Evolutionary conservation across 441 rosid species (phyloP), one percentile per base, ranked within the genome.

Genomic region (Gossypium davidsonii): DNA sequence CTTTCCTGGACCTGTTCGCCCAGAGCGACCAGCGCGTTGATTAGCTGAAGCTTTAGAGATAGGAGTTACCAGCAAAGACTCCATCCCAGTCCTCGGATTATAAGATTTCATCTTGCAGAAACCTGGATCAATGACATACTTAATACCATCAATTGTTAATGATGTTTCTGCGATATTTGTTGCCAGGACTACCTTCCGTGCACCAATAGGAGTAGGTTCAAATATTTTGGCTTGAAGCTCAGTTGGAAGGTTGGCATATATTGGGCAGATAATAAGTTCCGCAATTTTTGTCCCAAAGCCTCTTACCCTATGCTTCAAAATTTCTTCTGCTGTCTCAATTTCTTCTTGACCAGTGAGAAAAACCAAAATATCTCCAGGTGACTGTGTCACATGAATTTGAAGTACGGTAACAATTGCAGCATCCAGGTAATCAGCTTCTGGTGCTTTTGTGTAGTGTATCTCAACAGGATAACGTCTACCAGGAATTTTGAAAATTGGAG

Each of bases 21-120:
- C 99, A 66, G 98, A 91, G 0, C 97, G 91, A 63, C 99, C 97
- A 62, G 97, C 94, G 48, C 98, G 92, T 79, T 96, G 99, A 79
- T 80, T 87, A n/a, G 99, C 98, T 70, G 99, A 93, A 77, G 98
- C 99, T 83, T 96, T 96, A 26, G 99, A 96, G 70, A 91, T 90
- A 4, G 99, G 98, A 78, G 93, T 83, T 17, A 96, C 83, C 51
- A 91, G 89, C 85, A 96, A 83, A 60, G 98, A 89, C 78, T 96
- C 99, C 99, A 93, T 93, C 69, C 99, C 99, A 14, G 99, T 91
- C 79, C 98, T 91, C 6, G 98, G 97, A 77, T 96, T 96, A 83
- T 91, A 93, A 2, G 98, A 91, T 26, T 87, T 96, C 97, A 91
- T 94, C 87, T 96, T 93, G 82, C 92, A 87, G 80, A 89, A 96